Conservation (phyloP, 2,329 filamentous ascomycete genomes). For the Penicillium freii region DNA sequence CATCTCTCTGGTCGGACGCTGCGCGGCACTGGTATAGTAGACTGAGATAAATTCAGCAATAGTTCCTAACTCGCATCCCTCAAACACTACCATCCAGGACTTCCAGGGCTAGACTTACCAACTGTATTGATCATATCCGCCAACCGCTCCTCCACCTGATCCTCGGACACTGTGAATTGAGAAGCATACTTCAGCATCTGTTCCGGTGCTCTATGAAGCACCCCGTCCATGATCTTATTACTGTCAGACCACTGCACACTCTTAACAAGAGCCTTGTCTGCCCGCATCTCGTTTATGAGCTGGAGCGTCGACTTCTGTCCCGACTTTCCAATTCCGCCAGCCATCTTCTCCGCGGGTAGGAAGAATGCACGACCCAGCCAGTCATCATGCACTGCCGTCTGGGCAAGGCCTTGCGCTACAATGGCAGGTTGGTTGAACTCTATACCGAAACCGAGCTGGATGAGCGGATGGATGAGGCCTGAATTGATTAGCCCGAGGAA, state of each 20-base stretch:
- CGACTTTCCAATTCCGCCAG: conserved; percentile 30
- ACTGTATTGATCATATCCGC: conserved; percentile 69
- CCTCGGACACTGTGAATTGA: conserved; percentile 56
- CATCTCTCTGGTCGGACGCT: conserved; percentile 61
- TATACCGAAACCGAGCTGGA: conserved; percentile 80
- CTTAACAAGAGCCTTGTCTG: conserved; percentile 55
- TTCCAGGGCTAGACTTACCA: conserved; percentile 36
- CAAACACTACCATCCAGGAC: fast-evolving
- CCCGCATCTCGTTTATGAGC: conserved; percentile 60
- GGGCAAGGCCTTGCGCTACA: conserved; percentile 74
- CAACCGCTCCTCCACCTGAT: conserved; percentile 57
- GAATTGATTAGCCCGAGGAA: background rate
- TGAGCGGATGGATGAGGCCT: conserved; percentile 75
- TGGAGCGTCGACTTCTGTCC: conserved; percentile 50
- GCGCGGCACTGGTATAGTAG: conserved; percentile 61
- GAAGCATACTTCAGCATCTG: conserved; percentile 63
- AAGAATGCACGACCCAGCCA: conserved; percentile 56
- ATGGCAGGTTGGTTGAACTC: conserved; percentile 81
- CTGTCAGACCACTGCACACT: conserved; percentile 54
- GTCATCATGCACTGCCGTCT: conserved; percentile 67
- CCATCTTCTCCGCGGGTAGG: conserved; percentile 34
- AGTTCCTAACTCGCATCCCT: background rate
- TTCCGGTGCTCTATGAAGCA: conserved; percentile 61
- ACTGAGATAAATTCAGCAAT: conserved; percentile 29
- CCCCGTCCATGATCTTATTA: conserved; percentile 68